Conservation (phyloP, 2,329 filamentous ascomycete species). For the Elsinoe perseae region DNA sequence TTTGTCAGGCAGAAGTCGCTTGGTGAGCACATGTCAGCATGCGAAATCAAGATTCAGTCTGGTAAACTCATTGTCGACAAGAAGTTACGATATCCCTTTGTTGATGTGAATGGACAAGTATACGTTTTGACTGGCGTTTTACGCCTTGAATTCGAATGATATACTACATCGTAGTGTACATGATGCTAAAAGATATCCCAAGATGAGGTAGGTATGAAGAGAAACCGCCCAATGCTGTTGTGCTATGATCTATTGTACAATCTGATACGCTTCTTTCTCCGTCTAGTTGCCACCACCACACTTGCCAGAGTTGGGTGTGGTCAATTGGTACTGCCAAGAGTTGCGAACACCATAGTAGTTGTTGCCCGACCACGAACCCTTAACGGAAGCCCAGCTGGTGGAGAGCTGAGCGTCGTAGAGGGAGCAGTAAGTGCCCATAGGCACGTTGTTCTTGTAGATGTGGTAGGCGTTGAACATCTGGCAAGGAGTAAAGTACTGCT, state of each 20-base stretch:
- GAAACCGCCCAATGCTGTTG: not conserved
- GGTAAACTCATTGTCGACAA: too few species aligned
- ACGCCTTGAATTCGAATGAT: not conserved
- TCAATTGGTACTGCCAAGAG: constrained; percentile 17
- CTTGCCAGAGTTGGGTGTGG: constrained; percentile 15
- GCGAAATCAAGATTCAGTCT: not conserved
- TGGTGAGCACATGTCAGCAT: constrained; percentile 8
- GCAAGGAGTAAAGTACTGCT: constrained; percentile 18
- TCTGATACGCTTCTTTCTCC: not conserved
- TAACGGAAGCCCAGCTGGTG: constrained; percentile 16
- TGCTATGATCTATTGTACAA: not conserved
- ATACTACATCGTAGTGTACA: not conserved
- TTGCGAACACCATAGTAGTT: constrained; percentile 18
- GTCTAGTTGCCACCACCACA: constrained; percentile 7
- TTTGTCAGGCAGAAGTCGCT: not conserved
- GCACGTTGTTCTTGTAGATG: constrained; percentile 21
- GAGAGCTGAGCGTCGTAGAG: constrained; percentile 21
- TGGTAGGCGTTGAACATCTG: constrained; percentile 23
- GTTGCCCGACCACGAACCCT: constrained; percentile 16
- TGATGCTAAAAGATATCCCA: not conserved
- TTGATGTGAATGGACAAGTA: not conserved
- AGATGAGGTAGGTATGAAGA: not conserved
- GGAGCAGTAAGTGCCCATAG: constrained; percentile 23
- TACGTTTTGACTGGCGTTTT: not conserved
- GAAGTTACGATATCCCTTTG: too few species aligned